Conservation (phyloP, 2,329 filamentous ascomycete genomes). For the Hypoxylon sp. region DNA sequence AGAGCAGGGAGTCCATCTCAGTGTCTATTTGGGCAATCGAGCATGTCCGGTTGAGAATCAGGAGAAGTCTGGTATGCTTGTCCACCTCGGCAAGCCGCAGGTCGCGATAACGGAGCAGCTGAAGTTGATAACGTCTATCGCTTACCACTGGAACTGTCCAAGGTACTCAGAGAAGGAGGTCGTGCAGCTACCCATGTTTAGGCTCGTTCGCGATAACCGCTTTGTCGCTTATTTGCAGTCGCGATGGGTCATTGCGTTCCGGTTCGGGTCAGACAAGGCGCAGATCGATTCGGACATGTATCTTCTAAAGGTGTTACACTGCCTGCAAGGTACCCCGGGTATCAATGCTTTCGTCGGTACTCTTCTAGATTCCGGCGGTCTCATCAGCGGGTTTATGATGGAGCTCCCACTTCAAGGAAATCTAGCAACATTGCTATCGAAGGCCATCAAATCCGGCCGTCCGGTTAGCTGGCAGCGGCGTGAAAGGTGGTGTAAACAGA, state of each 20-base stretch:
- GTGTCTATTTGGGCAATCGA: background rate
- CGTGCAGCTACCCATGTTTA: background rate
- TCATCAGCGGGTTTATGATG: background rate
- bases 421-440: background rate
- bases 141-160: background rate
- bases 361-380: background rate
- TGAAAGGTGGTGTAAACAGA: background rate
- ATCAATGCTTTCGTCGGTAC: background rate
- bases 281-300: background rate
- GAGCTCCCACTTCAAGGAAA: background rate
- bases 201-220: background rate
- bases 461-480: background rate
- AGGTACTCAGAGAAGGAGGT: background rate
- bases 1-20: background rate
- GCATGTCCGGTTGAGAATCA: background rate
- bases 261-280: background rate
- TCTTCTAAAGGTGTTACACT: background rate
- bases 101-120: background rate
- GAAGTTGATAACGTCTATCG: background rate
- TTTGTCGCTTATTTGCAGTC: background rate
- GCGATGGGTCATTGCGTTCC: background rate
- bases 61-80: background rate
- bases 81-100: background rate
- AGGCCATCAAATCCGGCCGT: background rate
- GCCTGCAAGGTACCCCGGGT: background rate